Percentiles rank a stretch among this genome's conserved stretches.
phyloP scores from a whole-genome alignment of 192 early-diverging fungal species.

The Umbelopsis sp. region DNA sequence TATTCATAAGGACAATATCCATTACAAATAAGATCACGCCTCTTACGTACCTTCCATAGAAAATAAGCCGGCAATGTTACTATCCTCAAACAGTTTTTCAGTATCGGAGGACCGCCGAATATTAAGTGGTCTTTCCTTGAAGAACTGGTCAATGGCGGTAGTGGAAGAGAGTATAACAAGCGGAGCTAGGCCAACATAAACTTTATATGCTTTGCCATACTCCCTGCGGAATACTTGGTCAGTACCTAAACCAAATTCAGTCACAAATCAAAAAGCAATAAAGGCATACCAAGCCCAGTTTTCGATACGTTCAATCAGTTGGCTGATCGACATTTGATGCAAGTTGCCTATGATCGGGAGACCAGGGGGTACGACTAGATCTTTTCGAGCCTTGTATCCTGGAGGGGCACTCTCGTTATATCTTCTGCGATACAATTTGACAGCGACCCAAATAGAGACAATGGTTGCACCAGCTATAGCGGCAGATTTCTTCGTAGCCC shows the following conservation, averaged over 20 bases:
- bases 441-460: background rate
- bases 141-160: background rate
- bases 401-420: background rate
- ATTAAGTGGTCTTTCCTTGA: slow-evolving; percentile 12
- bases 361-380: background rate
- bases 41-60: slow-evolving; percentile 11
- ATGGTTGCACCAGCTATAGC: background rate
- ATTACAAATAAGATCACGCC: background rate
- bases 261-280: background rate
- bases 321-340: background rate
- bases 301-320: background rate
- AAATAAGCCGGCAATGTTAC: background rate
- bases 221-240: background rate
- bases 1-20: background rate
- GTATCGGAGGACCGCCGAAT: background rate
- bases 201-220: slow-evolving; percentile 13
- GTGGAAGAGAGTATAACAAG: background rate
- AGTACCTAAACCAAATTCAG: background rate
- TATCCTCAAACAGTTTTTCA: slow-evolving; percentile 4
- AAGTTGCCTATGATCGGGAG: slow-evolving; percentile 1
- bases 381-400: background rate
- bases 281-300: slow-evolving; percentile 15
- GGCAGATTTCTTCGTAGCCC: background rate
- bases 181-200: background rate
- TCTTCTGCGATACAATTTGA: background rate